Percentiles rank a stretch among this genome's conserved stretches.
These are phyloP conservation scores for Hypoxylon sp. DNA, from an alignment of 2,329 filamentous ascomycete genomes.

Conservation along the genomic window DNA sequence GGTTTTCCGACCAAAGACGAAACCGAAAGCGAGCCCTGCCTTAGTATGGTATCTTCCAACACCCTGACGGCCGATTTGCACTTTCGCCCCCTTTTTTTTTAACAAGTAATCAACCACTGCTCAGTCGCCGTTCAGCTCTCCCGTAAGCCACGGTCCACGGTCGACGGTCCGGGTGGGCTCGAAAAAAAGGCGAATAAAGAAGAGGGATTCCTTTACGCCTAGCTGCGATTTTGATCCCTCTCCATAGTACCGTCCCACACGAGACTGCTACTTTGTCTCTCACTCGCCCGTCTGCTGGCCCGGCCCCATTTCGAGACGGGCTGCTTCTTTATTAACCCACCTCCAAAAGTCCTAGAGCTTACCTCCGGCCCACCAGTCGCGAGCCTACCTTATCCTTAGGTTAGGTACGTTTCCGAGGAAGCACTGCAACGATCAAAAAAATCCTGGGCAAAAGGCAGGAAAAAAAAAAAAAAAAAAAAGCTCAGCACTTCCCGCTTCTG, in stretches of 20 bases:
- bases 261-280: slow-evolving; percentile 40
- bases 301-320: slow-evolving; percentile 21
- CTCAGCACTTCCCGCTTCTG: slow-evolving; percentile 6
- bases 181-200: slow-evolving; percentile 25
- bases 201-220: slow-evolving; percentile 18
- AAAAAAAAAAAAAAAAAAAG: too few relatives aligned
- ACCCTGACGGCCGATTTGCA: too few relatives aligned
- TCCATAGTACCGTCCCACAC: slow-evolving; percentile 31
- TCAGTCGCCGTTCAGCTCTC: slow-evolving; percentile 37
- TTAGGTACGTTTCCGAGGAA: slow-evolving; percentile 10
- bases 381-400: background rate
- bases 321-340: slow-evolving; percentile 30
- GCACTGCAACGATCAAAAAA: slow-evolving; percentile 13
- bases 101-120: too few relatives aligned
- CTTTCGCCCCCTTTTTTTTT: too few relatives aligned
- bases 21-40: background rate
- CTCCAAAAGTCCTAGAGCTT: slow-evolving; percentile 23
- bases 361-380: too few relatives aligned
- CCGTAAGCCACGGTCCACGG: slow-evolving; percentile 27
- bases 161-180: slow-evolving; percentile 21
- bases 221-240: slow-evolving; percentile 31
- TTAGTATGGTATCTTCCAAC: background rate
- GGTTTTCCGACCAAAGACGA: background rate
- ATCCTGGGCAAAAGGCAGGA: slow-evolving; percentile 4
- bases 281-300: slow-evolving; percentile 28